Base-by-base conservation (phyloP, 805 yeast species). In the Candida easanensis region DNA sequence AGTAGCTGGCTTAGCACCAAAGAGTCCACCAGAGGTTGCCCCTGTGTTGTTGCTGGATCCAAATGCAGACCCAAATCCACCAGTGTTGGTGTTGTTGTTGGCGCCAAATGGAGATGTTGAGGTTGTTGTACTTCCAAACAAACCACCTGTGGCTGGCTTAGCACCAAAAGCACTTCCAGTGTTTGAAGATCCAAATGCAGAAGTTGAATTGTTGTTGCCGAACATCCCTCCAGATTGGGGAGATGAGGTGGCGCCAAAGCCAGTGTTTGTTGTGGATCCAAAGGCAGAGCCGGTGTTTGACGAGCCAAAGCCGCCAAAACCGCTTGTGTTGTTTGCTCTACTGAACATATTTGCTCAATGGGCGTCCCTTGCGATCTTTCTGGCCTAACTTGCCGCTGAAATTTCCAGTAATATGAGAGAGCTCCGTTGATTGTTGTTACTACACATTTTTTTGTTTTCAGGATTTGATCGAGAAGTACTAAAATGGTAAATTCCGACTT, bases 1-100 rank as follows among this genome's bases (percentile, higher is more conserved):
- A 8, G 57, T 48, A 13, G 51, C 54, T 21, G 62, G 58, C 50
- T 55, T 63, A 17, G 59, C 47, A 21, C 79, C 79, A 54, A 76
- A 75, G 16, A 73, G 10, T 42, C 66, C 65, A 34, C 60, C 58
- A 36, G 65, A 58, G 22, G 60, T 49, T 15, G 65, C 58, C 49
- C 19, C 53, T 48, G 27, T 38, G 17, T 42, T 54, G 34, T 58
- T 54, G 51, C 51, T 63, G 16, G 56, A 43, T 25, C 78, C 78
- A 56, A 75, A 74, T 26, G 66, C 60, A 32, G 60, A 54, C 4
- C 54, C 54, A 20, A 49, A 48, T 1, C 64, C 65, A 52, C 60
- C 58, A 51, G 45, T 55, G n/a, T 64, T 68, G 20, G 61, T 60
- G 18, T 52, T 51, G 25, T 56, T 60, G 19, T 54, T 55, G 22